These are phyloP conservation scores for Yamagishiella unicocca DNA, from an alignment of 139 green algal species.

Conservation along the genomic window DNA sequence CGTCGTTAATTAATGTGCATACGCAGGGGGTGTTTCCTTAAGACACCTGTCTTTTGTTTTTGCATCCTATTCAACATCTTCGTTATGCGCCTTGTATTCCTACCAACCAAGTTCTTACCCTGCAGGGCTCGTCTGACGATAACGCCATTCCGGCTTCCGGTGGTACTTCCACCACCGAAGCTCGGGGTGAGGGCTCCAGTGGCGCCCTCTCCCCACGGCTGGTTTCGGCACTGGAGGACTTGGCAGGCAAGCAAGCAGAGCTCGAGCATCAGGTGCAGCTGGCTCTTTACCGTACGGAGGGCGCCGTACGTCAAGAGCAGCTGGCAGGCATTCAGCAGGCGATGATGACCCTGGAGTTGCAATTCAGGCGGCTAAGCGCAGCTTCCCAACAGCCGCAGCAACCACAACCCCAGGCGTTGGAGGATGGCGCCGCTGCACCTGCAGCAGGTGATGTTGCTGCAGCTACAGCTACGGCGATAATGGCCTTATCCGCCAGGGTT, in stretches of 20 bases:
- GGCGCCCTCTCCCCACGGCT: conserved; percentile 14
- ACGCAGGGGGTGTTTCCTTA: too few relatives aligned
- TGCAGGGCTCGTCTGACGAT: too few relatives aligned
- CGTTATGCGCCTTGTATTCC: too few relatives aligned
- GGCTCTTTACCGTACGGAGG: conserved; percentile 36
- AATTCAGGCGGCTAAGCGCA: neutral
- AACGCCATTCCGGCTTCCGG: too few relatives aligned
- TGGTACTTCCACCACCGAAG: neutral
- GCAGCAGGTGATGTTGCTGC: neutral
- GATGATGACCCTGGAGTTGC: conserved; percentile 46
- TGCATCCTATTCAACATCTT: too few relatives aligned
- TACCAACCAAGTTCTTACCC: too few relatives aligned
- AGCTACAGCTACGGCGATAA: neutral
- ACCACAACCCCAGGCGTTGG: neutral
- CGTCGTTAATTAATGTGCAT: too few relatives aligned
- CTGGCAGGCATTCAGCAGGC: conserved; percentile 31
- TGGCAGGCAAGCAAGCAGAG: conserved; percentile 33
- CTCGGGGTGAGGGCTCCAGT: neutral
- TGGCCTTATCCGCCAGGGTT: neutral
- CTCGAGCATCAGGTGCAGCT: conserved; percentile 44
- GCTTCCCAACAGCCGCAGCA: neutral
- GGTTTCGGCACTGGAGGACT: conserved; percentile 24
- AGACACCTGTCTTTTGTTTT: too few relatives aligned
- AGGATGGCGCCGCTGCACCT: too few relatives aligned
- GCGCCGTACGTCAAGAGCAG: conserved; percentile 43